Evolutionary conservation across 2,329 filamentous ascomycete species (phyloP).

Genomic region (Aspergillus tamarii): DNA sequence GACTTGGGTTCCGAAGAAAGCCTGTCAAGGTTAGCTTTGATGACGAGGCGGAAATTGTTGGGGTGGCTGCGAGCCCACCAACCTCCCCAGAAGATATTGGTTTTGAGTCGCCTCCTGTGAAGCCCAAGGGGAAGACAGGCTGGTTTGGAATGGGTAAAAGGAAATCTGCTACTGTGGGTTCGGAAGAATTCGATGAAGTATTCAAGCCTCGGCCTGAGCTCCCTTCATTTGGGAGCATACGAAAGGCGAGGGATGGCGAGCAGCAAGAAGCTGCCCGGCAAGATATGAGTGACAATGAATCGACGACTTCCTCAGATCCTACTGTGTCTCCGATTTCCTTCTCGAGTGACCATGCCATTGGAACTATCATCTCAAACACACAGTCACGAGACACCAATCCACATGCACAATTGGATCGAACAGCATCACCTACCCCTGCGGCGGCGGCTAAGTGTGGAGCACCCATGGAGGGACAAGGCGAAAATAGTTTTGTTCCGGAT

Average conservation of each 20-base stretch:
- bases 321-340: conserved; percentile 42
- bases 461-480: conserved; percentile 2
- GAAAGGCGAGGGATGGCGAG: conserved; percentile 46
- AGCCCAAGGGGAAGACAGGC: conserved; percentile 34
- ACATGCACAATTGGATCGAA: not conserved
- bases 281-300: conserved; percentile 36
- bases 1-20: conserved; percentile 54
- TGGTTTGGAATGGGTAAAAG: conserved; percentile 44
- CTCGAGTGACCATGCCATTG: conserved; percentile 58
- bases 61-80: conserved; percentile 46
- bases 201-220: conserved; percentile 63
- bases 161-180: conserved; percentile 33
- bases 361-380: conserved; percentile 52
- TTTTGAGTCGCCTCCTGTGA: conserved; percentile 38
- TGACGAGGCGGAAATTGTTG: conserved; percentile 56
- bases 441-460: conserved; percentile 1
- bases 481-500: not conserved
- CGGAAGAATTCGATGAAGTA: conserved; percentile 58
- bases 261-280: conserved; percentile 21
- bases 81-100: conserved; percentile 44
- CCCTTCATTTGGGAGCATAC: conserved; percentile 66
- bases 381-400: conserved; percentile 20
- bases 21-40: conserved; percentile 70
- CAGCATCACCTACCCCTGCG: not conserved
- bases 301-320: conserved; percentile 47